Base-by-base conservation (phyloP, 495 filamentous ascomycete genomes). In the Rhypophila decipiens region DNA sequence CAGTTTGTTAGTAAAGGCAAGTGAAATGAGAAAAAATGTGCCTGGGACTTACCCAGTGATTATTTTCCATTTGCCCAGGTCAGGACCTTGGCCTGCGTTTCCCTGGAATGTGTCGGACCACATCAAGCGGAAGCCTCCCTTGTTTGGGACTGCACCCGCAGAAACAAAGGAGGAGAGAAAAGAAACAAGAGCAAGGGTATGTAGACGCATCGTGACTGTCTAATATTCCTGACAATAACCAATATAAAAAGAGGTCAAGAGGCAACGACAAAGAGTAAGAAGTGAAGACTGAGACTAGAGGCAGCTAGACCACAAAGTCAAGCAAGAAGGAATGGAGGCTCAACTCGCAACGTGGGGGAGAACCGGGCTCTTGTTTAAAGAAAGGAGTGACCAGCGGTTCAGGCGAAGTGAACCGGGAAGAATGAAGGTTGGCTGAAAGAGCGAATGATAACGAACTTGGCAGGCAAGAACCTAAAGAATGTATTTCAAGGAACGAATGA, bases 1-100 rank as follows among this genome's bases (percentile, higher is more conserved):
- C n/a, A n/a, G n/a, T n/a, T n/a, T n/a, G n/a, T n/a, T n/a, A 19
- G 19, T 21, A 38, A 34, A 10, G 9, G 37, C 41, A 22, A 46
- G 40, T 3, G 54, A 39, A 22, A 11, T 24, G 22, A 33, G 29
- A 7, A 7, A 3, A 12, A 24, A 35, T 22, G 3, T 18, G 19
- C 10, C 37, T 19, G 23, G 12, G 21, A 10, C 46, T 51, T 51
- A 61, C 60, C 58, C 52, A 24, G 64, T 59, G 55, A 68, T 61
- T 36, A 62, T 47, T 23, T 66, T 66, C 71, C 71, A 74, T 20
- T 52, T 59, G 39, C n/a, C 21, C 12, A 12, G 17, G 56, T 57
- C 46, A 12, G 60, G 58, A 12, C 19, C 23, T 0, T 39, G 24
- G 15, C 63, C 63, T 15, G 60, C 46, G 9, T 4, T 22, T 36